These are phyloP conservation scores for Corymbia calophylla DNA, from an alignment of 441 rosid genomes.

Conservation along the genomic window DNA sequence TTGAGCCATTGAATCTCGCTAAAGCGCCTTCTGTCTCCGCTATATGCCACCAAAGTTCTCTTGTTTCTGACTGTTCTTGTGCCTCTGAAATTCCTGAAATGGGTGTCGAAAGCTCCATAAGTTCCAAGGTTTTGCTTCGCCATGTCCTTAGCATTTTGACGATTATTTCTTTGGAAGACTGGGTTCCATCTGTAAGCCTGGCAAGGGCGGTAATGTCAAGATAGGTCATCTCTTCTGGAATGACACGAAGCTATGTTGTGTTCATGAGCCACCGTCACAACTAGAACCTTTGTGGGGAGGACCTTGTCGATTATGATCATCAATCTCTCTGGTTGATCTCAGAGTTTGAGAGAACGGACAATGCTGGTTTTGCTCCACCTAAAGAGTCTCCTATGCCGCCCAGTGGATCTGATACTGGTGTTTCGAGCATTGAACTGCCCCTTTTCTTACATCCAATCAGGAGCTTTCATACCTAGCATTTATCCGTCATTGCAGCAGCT, in stretches of 20 bases:
- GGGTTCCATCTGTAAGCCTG: background rate
- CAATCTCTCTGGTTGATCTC: background rate
- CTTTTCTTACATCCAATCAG: rapidly evolving
- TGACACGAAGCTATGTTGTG: rapidly evolving
- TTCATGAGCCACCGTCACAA: rapidly evolving
- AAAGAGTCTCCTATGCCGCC: rapidly evolving
- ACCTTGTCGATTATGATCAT: background rate
- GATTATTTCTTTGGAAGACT: background rate
- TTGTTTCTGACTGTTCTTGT: too few species aligned
- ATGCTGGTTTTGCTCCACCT: rapidly evolving
- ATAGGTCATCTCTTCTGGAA: background rate
- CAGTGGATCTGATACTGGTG: background rate
- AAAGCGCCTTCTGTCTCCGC: too few species aligned
- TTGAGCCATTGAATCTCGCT: too few species aligned
- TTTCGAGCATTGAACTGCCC: rapidly evolving
- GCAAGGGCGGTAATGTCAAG: background rate
- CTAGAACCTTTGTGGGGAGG: background rate
- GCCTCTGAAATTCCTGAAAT: too few species aligned
- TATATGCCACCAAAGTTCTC: too few species aligned
- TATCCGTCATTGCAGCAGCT: background rate
- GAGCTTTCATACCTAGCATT: background rate
- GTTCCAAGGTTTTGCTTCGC: too few species aligned
- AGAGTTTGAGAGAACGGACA: background rate
- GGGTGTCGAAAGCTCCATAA: too few species aligned
- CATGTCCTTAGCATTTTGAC: background rate